These are phyloP conservation scores for Taphrina betulina DNA, from an alignment of 1,139 yeast species.

Conservation along the genomic window DNA sequence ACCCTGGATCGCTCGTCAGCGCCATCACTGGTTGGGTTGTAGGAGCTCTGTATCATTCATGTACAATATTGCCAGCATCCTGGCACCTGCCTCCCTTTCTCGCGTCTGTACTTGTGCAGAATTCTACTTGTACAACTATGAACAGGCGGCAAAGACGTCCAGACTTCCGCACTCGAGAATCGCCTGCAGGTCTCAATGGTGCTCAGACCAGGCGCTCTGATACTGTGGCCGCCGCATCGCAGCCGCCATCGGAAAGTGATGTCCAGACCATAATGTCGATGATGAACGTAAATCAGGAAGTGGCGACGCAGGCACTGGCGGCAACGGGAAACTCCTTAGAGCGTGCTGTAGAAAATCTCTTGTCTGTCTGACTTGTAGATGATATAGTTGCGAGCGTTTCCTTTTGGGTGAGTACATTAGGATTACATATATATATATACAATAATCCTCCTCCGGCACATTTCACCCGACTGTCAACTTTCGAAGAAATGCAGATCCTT, in stretches of 20 bases:
- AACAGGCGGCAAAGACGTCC: not conserved
- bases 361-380: not conserved
- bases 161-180: not conserved
- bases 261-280: slow-evolving; percentile 10
- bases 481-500: too few species aligned
- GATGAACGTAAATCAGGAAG: slow-evolving; percentile 14
- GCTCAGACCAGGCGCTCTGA: not conserved
- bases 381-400: too few species aligned
- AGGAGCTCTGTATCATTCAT: slow-evolving; percentile 50
- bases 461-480: too few species aligned
- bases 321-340: slow-evolving; percentile 7
- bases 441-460: too few species aligned
- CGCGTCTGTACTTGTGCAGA: not conserved
- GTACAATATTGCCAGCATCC: not conserved
- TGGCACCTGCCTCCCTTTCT: slow-evolving; percentile 3
- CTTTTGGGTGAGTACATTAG: too few species aligned
- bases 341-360: not conserved
- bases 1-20: slow-evolving; percentile 51
- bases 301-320: slow-evolving; percentile 3
- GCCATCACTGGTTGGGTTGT: slow-evolving; percentile 58
- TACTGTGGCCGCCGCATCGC: not conserved
- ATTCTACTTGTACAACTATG: not conserved
- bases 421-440: too few species aligned
- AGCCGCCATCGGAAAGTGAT: slow-evolving; percentile 10
- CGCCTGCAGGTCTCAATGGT: not conserved